Evolutionary conservation across 1,139 yeast genomes (phyloP), one percentile per base, ranked within the genome.

Genomic region (Sugiyamaella sp.): DNA sequence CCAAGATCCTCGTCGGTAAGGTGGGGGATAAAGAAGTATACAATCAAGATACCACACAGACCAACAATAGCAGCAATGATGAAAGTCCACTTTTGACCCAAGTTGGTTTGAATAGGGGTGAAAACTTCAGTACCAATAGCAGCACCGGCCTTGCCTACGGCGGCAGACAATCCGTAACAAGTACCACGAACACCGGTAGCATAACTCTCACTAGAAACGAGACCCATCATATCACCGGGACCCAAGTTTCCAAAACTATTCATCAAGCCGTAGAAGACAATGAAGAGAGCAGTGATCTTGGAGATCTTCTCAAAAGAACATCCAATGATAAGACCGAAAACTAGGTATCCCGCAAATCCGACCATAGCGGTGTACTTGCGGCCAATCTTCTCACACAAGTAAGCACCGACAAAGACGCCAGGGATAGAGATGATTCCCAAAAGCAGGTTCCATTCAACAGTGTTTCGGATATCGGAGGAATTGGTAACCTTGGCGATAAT

Each of bases 161-260:
- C 83, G 16, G 82, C 82, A 33, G 78, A 71, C 16, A 79, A 57
- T 25, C 82, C 82, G 56, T 79, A 79, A 44, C 69, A 75, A 0
- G 90, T 84, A 47, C 91, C 93, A 69, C 93, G 77, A 45, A 86
- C 79, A 16, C 89, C 87, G 10, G 91, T 85, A 22, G 93, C 89
- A 64, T 77, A 86, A 2, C 82, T 76, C 68, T 86, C 93, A 29
- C 86, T 79, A 9, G 89, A 78, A 2, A 80, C 73, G 54, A 86
- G 75, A 8, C 93, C 93, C 77, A 86, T 74, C 76, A 80, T 80
- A 66, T 85, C 79, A 60, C 93, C 93, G 2, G 93, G 93, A 2
- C 95, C 93, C 62, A 85, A 73, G 68, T 85, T 85, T 62, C 90
- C 90, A 58, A 74, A 66, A 2, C 80, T 76, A 71, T 76, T 77